phyloP scores from a whole-genome alignment of 2,329 filamentous ascomycete species.

The Fusarium brachygibbosum region DNA sequence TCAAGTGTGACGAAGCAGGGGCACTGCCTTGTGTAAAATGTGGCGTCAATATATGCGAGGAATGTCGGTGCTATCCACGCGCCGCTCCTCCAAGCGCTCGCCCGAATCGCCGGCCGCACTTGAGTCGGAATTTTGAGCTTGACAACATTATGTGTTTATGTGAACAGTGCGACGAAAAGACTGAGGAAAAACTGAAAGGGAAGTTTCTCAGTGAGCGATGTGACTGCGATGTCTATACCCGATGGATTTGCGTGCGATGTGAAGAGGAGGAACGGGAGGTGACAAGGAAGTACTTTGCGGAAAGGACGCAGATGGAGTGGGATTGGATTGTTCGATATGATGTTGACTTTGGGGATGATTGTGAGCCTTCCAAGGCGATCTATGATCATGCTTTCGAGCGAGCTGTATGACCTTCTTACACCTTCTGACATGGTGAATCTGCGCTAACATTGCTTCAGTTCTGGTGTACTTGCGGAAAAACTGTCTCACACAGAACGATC shows the following conservation, averaged over 20 bases:
- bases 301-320: conserved; percentile 11
- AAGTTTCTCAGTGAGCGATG: conserved; percentile 23
- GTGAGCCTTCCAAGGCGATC: conserved; percentile 18
- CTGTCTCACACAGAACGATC: not conserved
- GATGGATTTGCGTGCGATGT: conserved; percentile 32
- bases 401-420: not conserved
- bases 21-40: conserved; percentile 35
- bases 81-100: not conserved
- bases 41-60: conserved; percentile 39
- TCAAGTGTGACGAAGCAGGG: conserved; percentile 26
- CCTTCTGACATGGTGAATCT: rapidly evolving
- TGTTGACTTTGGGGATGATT: conserved; percentile 17
- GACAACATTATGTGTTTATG: conserved; percentile 35
- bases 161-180: conserved; percentile 1
- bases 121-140: not conserved
- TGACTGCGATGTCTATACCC: conserved; percentile 30
- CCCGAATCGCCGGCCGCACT: conserved; percentile 24
- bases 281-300: not conserved
- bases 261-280: not conserved
- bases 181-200: not conserved
- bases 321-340: not conserved
- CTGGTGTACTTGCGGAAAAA: conserved; percentile 34
- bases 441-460: not conserved
- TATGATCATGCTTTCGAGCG: conserved; percentile 8
- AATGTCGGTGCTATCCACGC: conserved; percentile 37